Evolutionary conservation across 2,329 filamentous ascomycete species (phyloP).

Genomic region (Teratosphaeria gauchensis): DNA sequence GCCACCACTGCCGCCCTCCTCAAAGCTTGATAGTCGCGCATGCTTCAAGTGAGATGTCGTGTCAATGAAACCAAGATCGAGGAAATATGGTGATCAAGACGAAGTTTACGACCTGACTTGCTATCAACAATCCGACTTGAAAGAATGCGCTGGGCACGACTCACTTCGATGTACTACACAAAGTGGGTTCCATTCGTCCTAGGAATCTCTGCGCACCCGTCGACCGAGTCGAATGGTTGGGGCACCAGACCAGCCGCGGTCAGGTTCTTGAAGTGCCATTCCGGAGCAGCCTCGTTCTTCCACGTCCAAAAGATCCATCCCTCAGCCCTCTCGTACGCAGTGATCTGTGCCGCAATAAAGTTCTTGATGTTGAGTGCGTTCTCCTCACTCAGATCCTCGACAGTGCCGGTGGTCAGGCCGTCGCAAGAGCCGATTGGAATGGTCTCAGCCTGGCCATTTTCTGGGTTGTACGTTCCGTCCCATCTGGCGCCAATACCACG

Average conservation of each 20-base stretch:
- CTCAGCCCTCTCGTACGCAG: slow-evolving; percentile 37
- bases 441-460: slow-evolving; percentile 23
- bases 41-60: background rate
- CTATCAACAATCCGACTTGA: background rate
- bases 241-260: slow-evolving; percentile 30
- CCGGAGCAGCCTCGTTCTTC: slow-evolving; percentile 41
- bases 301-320: slow-evolving; percentile 44
- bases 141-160: background rate
- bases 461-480: slow-evolving; percentile 30
- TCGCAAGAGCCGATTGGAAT: slow-evolving; percentile 33
- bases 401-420: slow-evolving; percentile 36
- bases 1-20: no score
- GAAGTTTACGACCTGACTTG: background rate
- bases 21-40: background rate
- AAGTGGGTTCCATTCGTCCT: background rate
- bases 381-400: slow-evolving; percentile 30
- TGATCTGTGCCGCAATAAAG: slow-evolving; percentile 40
- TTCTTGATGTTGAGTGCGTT: slow-evolving; percentile 35
- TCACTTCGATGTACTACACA: background rate
- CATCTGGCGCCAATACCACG: slow-evolving; percentile 38
- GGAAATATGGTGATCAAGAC: background rate
- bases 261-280: slow-evolving; percentile 40
- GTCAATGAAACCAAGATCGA: background rate
- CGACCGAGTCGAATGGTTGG: slow-evolving; percentile 4
- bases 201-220: slow-evolving; percentile 1